Base-by-base conservation (phyloP, 352 stramenopile genomes). In the Phytophthora kernoviae region DNA sequence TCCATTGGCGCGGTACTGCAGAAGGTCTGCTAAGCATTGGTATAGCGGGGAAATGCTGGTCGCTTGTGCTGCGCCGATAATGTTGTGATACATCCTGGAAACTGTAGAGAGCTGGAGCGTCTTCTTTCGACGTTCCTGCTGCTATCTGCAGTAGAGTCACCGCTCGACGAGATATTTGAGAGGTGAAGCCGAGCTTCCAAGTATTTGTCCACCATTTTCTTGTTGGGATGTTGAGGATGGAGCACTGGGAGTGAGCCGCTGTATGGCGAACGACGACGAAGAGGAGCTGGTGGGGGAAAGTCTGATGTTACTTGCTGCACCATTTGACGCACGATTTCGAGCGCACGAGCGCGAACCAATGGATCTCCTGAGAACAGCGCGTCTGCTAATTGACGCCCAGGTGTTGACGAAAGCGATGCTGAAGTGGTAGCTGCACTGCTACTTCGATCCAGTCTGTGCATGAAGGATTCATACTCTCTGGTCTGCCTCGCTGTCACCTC, bases 321-420 rank as follows among this genome's bases (percentile, higher is more conserved):
- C 9, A 81, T 70, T 32, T 76, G 70, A 0, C 73, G 77, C 1
- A 91, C 55, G 7, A 75, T 61, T 33, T 87, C 75, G 8, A 91
- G 64, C 5, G 81, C 81, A 17, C 66, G 70, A 3, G 81, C 81
- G 12, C 81, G 73, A 26, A 68, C 70, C 20, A 76, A 43, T 2
- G 77, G 73, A 36, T 89, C 67, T 9, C 64, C 70, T 4, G 81
- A 91, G 65, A 86, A 89, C 6, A 91, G 57, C 34, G 82, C 81
- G 9, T 87, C 73, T 2, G 81, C 81, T 15, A 91, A 50, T 66
- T 90, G 76, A 26, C 68, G 57, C 36, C 81, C 53, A 8, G 72
- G 40, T 22, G 68, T 75, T 30, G 72, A 79, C 3, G 70, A 78
- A 26, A 68, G 63, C 6, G 67, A 67, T 2, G 58, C 36, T 7